phyloP scores from a whole-genome alignment of 306 rosid genomes.

The Hippophae tibetana region DNA sequence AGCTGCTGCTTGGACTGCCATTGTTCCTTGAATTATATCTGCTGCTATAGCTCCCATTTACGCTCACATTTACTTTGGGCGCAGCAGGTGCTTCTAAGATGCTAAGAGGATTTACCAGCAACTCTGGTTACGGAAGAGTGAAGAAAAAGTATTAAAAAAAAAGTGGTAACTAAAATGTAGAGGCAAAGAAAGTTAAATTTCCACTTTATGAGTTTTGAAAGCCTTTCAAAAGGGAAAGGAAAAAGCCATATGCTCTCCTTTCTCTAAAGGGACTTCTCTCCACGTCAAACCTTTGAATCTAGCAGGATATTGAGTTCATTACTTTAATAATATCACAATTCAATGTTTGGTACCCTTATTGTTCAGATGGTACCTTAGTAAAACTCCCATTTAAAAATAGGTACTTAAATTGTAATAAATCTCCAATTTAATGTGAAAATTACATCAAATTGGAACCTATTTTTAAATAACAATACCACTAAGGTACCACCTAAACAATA shows the following conservation, averaged over 20 bases:
- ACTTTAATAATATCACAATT: conserved; percentile 20
- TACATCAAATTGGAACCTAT: no score
- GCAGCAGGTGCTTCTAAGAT: conserved; percentile 28
- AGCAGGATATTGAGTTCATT: no score
- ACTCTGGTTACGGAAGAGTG: conserved; percentile 23
- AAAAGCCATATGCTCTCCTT: conserved; percentile 36
- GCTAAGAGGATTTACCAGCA: conserved; percentile 34
- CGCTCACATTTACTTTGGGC: conserved; percentile 31
- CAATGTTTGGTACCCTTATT: not conserved
- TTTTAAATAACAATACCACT: no score
- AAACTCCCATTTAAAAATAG: no score
- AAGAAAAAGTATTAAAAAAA: conserved; percentile 12
- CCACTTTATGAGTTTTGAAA: conserved; percentile 1
- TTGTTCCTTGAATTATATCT: conserved; percentile 46
- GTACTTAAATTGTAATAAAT: no score
- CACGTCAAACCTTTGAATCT: conserved; percentile 43
- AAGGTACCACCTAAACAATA: no score
- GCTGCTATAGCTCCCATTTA: conserved; percentile 45
- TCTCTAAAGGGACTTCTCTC: conserved; percentile 26
- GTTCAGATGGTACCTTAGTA: no score
- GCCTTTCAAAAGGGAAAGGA: conserved; percentile 32
- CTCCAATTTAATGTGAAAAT: no score
- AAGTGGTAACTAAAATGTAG: conserved; percentile 23
- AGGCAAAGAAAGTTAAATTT: conserved; percentile 20
- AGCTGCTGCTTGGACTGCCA: conserved; percentile 62